Base-by-base conservation (phyloP, 176 grass and related monocot genomes). In the Carex parvula region DNA sequence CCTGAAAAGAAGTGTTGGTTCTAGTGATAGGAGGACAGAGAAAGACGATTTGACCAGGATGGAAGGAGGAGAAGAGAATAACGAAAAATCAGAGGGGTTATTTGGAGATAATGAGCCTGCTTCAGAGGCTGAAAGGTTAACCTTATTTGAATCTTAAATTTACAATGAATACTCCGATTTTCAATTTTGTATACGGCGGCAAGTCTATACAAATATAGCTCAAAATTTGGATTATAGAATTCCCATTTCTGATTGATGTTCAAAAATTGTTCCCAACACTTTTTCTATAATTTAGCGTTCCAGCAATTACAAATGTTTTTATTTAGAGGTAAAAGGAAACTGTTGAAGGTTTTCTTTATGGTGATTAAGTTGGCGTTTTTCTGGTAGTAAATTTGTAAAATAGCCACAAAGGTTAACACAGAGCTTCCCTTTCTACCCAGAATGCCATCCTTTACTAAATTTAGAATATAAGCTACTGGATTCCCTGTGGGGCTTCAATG, bases 361-460 rank as follows among this genome's bases (percentile, higher is more conserved):
- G 5, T 71, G 46, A 9, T 44, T 71, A 7, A 20, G 20, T 67
- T 14, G 64, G 11, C 5, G 6, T 53, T 76, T 76, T 77, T 55
- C 5, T 32, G 17, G 11, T 57, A 56, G 46, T 32, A 32, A 76
- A 32, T 77, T 8, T 77, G 72, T 77, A 30, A 55, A 29, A 55
- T 77, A 30, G 48, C 72, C 50, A 5, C 21, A 77, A 56, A 32
- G 14, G 73, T 9, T 14, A 77, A 22, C 48, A 77, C 48, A 77
- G 56, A 48, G 12, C 12, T 55, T 7, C 50, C 73, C 73, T 77
- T 77, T 77, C 73, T 55, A 77, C 15, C 14, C 13, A 32, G 5
- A 77, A 77, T 77, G 50, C 24, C 73, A 77, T 56, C 12, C 48
- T 77, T 77, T 77, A 33, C 73, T 56, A 77, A 68, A 56, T 77